Evolutionary conservation across 2,329 filamentous ascomycete species (phyloP), one percentile per base, ranked within the genome.

Genomic region (Aspergillus terreus): DNA sequence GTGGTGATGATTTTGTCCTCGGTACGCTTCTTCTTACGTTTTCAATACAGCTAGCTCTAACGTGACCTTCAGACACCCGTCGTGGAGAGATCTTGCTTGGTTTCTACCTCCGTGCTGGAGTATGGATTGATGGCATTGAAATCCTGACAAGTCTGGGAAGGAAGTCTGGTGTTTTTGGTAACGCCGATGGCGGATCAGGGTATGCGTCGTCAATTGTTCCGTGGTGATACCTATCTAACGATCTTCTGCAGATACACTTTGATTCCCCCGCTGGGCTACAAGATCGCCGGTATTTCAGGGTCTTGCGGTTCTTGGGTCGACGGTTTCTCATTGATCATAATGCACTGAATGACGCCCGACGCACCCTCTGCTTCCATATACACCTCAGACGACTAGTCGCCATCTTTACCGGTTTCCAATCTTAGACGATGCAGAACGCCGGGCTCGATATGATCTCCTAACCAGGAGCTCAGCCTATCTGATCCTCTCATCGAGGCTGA

Each of bases 61-160:
- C 44, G 44, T 53, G 17, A 44, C 19, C 11, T 14, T 41, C 49
- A 88, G 92, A 97, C 71, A 85, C 89, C 32, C 83, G 90, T 41
- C 85, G 85, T 49, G 91, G 92, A 50, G 94, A 99, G 73, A 87
- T 88, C 55, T 78, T 99, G 42, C 84, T 90, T 53, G 94, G 94
- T 7, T 96, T 99, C 68, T 82, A 87, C 61, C 77, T 97, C 47
- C 81, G 91, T 58, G 85, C 87, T 46, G 91, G 90, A 19, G 77
- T 82, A 53, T 94, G 88, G 68, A 86, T 97, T 58, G 90, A 96
- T 68, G 92, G 86, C 11, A 81, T 97, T 47, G 90, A 96, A 68
- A 86, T 97, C 57, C 75, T 96, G 70, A 97, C 94, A 1, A 96
- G 86, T 63, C 75, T 90, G 54, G 92, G 92, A n/a, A 82, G 92